phyloP scores from a whole-genome alignment of 768 basidiomycete genomes.

The Amyloporia xantha region DNA sequence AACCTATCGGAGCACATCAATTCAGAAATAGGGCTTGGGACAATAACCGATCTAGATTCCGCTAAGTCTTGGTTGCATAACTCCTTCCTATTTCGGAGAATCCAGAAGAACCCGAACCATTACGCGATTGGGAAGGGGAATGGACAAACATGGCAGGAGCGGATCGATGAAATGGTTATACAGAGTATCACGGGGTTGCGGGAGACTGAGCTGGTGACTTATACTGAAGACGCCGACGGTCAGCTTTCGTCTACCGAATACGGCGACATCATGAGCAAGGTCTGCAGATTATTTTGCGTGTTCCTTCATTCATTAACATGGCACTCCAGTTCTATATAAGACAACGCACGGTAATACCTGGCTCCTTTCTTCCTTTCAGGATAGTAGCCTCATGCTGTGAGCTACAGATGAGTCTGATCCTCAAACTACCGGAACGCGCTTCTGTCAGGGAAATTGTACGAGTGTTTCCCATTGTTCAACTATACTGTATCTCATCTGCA shows the following conservation, averaged over 20 bases:
- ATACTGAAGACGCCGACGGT: conserved; percentile 31
- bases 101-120: conserved; percentile 74
- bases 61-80: conserved; percentile 80
- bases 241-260: conserved; percentile 59
- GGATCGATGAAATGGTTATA: conserved; percentile 67
- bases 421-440: conserved; percentile 49
- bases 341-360: conserved; percentile 50
- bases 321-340: conserved; percentile 67
- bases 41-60: conserved; percentile 60
- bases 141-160: conserved; percentile 60
- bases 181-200: conserved; percentile 57
- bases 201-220: conserved; percentile 52
- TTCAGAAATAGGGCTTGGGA: conserved; percentile 84
- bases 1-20: conserved; percentile 90
- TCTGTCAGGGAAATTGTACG: conserved; percentile 62
- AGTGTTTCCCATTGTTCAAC: neutral
- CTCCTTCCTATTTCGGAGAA: conserved; percentile 83
- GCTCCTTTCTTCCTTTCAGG: neutral
- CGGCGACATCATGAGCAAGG: conserved; percentile 87
- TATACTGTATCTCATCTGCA: conserved; percentile 1
- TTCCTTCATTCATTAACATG: neutral
- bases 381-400: neutral
- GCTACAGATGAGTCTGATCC: conserved; percentile 58
- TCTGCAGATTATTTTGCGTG: conserved; percentile 21
- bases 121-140: conserved; percentile 60